Evolutionary conservation across 768 basidiomycete species (phyloP), one percentile per base, ranked within the genome.

Genomic region (Crassisporium funariophilum): DNA sequence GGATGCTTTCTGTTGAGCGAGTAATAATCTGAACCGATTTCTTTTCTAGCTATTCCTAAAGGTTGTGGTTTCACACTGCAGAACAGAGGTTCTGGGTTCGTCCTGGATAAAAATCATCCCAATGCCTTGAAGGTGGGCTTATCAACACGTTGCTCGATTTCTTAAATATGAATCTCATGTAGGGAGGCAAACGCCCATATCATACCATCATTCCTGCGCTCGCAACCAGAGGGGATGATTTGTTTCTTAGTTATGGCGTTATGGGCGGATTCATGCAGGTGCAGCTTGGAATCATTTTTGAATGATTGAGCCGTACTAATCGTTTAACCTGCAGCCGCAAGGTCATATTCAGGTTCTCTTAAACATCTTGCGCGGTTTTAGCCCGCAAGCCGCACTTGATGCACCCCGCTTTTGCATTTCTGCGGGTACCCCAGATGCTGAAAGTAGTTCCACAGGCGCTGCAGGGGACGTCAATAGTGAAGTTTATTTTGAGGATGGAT

Each of bases 61-160:
- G 93, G 87, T 0, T 97, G 94, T 57, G 97, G 97, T 0, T 99
- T 99, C 65, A 97, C 94, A 0, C 77, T 99, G 11, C 97, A 99
- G 68, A 97, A 97, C 66, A 79, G 97, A 46, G 97, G 97, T 2
- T 75, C 83, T 9, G 86, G 88, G 4, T 99, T 99, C 64, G 74
- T 82, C 5, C 72, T 98, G 17, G 74, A 77, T 42, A 80, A 90
- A 46, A 82, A 81, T 1, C 95, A 98, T 62, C 88, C 92, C 1
- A 98, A 99, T 60, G 79, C 77, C 22, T 70, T 98, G 42, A 72
- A 86, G 70, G 92, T 88, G 42, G 49, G 59, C 21, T 13, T 12
- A 12, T 44, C 11, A 35, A 8, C 10, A 25, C 10, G 47, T 15
- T 24, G 4, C 21, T 21, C 17, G 22, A 10, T 20, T 15, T 42